These are phyloP conservation scores for Emydomyces testavorans DNA, from an alignment of 2,329 filamentous ascomycete genomes.

Conservation along the genomic window DNA sequence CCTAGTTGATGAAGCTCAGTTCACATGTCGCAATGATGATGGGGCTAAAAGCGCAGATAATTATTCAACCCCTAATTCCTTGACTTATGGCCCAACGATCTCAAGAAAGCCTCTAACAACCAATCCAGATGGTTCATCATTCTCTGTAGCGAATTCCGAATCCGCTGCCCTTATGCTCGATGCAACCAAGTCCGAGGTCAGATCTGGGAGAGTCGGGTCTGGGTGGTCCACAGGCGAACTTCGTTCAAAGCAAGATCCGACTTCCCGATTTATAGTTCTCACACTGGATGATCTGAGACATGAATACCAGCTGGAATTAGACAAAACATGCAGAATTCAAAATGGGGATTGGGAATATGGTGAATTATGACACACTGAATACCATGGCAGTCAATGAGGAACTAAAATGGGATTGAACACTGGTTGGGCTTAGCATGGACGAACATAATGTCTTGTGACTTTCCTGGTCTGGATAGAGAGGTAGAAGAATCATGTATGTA, in stretches of 20 bases:
- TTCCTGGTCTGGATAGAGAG: too few species aligned
- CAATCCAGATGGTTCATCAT: not conserved
- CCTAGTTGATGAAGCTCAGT: slow-evolving; percentile 37
- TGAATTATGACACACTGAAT: too few species aligned
- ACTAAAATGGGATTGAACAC: too few species aligned
- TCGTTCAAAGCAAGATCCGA: slow-evolving; percentile 15
- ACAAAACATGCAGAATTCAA: slow-evolving; percentile 76
- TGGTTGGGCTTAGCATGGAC: too few species aligned
- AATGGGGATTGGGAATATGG: slow-evolving; percentile 78
- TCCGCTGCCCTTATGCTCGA: not conserved
- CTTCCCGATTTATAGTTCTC: slow-evolving; percentile 59
- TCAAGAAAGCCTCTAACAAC: too few species aligned
- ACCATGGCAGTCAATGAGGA: too few species aligned
- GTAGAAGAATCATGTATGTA: too few species aligned
- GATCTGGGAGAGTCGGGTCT: not conserved
- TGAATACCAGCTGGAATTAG: slow-evolving; percentile 81
- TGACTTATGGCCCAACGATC: too few species aligned
- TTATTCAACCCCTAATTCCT: not conserved
- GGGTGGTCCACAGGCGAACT: slow-evolving; percentile 13
- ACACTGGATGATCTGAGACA: slow-evolving; percentile 76
- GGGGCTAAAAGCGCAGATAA: not conserved
- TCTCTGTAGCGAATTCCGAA: not conserved
- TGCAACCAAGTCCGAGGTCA: not conserved
- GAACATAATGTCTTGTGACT: too few species aligned
- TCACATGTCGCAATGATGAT: not conserved